Evolutionary conservation across 805 yeast genomes (phyloP), one percentile per base, ranked within the genome.

Genomic region (Danielia reshetovae): DNA sequence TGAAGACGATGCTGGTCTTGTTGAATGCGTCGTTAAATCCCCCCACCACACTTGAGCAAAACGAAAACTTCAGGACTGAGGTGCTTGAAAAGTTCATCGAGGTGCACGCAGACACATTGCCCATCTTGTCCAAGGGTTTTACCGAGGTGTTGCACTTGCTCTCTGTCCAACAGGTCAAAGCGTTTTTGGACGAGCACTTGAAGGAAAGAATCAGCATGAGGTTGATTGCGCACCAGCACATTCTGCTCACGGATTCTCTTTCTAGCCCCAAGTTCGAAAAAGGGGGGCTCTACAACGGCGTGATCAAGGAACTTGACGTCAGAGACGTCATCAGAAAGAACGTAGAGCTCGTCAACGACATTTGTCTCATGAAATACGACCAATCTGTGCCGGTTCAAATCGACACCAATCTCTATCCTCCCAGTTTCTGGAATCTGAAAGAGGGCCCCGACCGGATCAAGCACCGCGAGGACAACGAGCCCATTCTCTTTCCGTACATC

Each of bases 191-290:
- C 51, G 61, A 68, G 8, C 97, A 90, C 61, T 68, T 90, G 48
- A 69, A 74, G 36, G 96, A 89, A 46, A 71, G 97, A 42, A 89
- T 90, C 27, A 74, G 89, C 45, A 85, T 93, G 79, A 77, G 96
- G 38, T 65, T 89, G 32, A 68, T 88, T 35, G 88, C 94, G 0
- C 89, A 85, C 42, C 96, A 93, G 57, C 95, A 85, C 59, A 71
- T 86, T 15, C 74, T 75, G 34, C 60, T 87, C 23, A 68, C 88
- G 4, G 49, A 50, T 15, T 51, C 68, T 1, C 47, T 65, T n/a
- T 39, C 50, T 6, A 35, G 74, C 64, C 22, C 64, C n/a, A 52
- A 57, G 4, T 70, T 72, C 37, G 75, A 65, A 45, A 66, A 77
- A 14, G 66, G 96, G 81, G 41, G 80, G 73, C 31, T 72, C 33